Conservation (phyloP, 2,329 filamentous ascomycete genomes). For the Phaeomoniella chlamydospora region DNA sequence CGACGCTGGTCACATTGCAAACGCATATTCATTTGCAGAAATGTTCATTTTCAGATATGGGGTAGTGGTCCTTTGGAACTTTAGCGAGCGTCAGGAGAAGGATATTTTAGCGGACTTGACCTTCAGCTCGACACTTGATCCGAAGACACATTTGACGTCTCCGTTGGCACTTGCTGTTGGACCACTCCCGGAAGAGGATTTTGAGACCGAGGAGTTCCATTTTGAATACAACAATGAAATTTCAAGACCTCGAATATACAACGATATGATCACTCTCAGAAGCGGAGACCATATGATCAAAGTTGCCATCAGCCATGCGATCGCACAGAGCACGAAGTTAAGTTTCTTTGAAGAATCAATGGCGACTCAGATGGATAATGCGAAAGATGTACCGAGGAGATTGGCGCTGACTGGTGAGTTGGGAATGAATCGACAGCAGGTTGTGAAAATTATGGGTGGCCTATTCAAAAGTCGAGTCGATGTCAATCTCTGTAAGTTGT, state of each 20-base stretch:
- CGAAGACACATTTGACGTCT: slow-evolving; percentile 15
- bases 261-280: slow-evolving; percentile 96
- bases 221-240: slow-evolving; percentile 89
- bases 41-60: slow-evolving; percentile 97
- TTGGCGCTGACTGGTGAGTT: slow-evolving; percentile 80
- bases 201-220: slow-evolving; percentile 96
- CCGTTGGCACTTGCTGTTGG: slow-evolving; percentile 56
- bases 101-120: slow-evolving; percentile 89
- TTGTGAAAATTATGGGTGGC: slow-evolving; percentile 78
- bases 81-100: slow-evolving; percentile 89
- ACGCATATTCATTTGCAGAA: slow-evolving; percentile 62
- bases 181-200: slow-evolving; percentile 74
- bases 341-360: slow-evolving; percentile 94
- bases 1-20: slow-evolving; percentile 5
- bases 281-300: slow-evolving; percentile 92
- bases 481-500: slow-evolving; percentile 79
- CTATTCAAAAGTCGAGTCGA: slow-evolving; percentile 91
- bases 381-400: slow-evolving; percentile 79
- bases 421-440: slow-evolving; percentile 81
- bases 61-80: slow-evolving; percentile 98
- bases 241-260: slow-evolving; percentile 81
- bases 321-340: slow-evolving; percentile 91
- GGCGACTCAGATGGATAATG: slow-evolving; percentile 84
- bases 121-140: slow-evolving; percentile 37
- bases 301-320: slow-evolving; percentile 58